These are phyloP conservation scores for Mucuna pruriens DNA, from an alignment of 306 rosid genomes.

Conservation along the genomic window DNA sequence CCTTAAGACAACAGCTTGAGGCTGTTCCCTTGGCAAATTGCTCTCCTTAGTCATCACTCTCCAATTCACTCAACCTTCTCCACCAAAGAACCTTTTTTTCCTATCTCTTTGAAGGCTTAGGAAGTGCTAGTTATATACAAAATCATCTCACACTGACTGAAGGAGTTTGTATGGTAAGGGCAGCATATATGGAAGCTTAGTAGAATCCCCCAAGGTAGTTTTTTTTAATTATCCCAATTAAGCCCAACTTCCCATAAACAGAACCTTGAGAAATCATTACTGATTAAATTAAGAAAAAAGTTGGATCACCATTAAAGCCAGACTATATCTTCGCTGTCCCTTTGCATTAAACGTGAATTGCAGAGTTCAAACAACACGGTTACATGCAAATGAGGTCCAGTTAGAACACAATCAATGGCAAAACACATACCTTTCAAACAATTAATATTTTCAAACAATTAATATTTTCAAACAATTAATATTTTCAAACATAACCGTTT, in stretches of 20 bases:
- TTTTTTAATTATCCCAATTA: conserved; percentile 6
- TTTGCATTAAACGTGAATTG: background rate
- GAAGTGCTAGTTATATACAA: background rate
- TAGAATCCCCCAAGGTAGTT: background rate
- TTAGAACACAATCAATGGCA: background rate
- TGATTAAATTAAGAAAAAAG: background rate
- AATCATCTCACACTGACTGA: background rate
- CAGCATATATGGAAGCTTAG: conserved; percentile 6
- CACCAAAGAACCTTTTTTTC: background rate
- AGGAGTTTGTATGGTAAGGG: background rate
- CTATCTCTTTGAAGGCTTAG: background rate
- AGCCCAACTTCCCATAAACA: background rate
- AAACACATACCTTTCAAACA: background rate
- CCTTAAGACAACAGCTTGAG: background rate
- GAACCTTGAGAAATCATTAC: background rate
- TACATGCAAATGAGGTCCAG: conserved; percentile 13
- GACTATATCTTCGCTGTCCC: background rate
- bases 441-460: background rate
- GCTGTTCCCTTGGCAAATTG: background rate
- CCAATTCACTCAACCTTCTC: background rate
- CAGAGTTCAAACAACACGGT: background rate
- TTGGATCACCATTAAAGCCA: background rate
- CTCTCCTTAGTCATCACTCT: conserved; percentile 20
- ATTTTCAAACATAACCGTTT: background rate
- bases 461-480: background rate